These are phyloP conservation scores for Tulasnella sp. DNA, from an alignment of 768 basidiomycete genomes.

Conservation along the genomic window DNA sequence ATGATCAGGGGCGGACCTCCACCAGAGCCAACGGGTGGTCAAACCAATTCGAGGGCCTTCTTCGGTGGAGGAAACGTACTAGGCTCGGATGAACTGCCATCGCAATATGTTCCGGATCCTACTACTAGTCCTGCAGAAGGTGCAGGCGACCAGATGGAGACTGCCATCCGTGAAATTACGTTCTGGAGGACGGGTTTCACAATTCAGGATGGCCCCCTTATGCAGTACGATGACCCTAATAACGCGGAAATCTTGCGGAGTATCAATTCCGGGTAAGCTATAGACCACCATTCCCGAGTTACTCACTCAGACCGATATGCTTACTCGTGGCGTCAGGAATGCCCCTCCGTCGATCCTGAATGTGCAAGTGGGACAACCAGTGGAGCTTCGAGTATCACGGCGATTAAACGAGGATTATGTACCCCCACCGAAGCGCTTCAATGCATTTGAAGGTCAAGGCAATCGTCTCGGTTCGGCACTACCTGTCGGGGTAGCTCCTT, in stretches of 20 bases:
- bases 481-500: conserved; percentile 42
- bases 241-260: conserved; percentile 66
- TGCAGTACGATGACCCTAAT: conserved; percentile 75
- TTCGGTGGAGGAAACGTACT: conserved; percentile 75
- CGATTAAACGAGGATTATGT: conserved; percentile 69
- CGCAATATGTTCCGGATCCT: conserved; percentile 72
- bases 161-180: conserved; percentile 68
- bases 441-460: conserved; percentile 67
- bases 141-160: conserved; percentile 47
- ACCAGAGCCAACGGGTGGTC: conserved; percentile 27
- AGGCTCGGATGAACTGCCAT: conserved; percentile 86
- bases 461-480: conserved; percentile 78
- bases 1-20: conserved; percentile 40
- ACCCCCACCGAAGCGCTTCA: conserved; percentile 49
- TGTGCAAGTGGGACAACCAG: conserved; percentile 70
- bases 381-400: conserved; percentile 75
- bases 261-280: conserved; percentile 72
- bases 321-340: conserved; percentile 45
- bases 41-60: conserved; percentile 45
- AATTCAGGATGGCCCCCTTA: conserved; percentile 81
- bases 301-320: background rate
- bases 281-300: background rate
- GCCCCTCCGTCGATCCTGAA: conserved; percentile 77
- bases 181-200: conserved; percentile 95
- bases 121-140: conserved; percentile 42